These are phyloP conservation scores for Ganoderma sinense DNA, from an alignment of 1,284 basidiomycete species.

Conservation along the genomic window DNA sequence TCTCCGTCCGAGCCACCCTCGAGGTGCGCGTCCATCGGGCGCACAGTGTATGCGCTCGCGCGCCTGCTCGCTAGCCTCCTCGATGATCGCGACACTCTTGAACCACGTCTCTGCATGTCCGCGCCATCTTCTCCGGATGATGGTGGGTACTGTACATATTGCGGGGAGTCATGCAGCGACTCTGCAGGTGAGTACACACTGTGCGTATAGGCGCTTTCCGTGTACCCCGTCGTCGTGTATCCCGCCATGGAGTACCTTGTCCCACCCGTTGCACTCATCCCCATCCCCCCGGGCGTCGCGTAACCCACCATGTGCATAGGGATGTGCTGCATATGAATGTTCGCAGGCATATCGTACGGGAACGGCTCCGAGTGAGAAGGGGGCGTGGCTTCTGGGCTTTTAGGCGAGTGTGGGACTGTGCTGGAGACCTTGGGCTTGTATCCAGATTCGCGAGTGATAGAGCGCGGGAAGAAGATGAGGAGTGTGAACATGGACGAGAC, in stretches of 20 bases:
- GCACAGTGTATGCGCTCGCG: slow-evolving; percentile 14
- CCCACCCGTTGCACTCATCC: slow-evolving; percentile 18
- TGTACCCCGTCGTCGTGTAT: slow-evolving; percentile 16
- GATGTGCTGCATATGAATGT: slow-evolving; percentile 7
- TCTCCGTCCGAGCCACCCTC: neutral
- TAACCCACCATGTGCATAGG: slow-evolving; percentile 19
- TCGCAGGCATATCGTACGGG: neutral
- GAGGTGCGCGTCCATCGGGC: slow-evolving; percentile 24
- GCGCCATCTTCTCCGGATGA: slow-evolving; percentile 12
- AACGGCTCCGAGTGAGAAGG: slow-evolving; percentile 25
- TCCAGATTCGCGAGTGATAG: slow-evolving; percentile 66
- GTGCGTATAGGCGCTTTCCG: slow-evolving; percentile 23
- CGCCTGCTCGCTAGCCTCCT: slow-evolving; percentile 15
- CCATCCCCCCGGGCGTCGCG: neutral
- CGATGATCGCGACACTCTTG: slow-evolving; percentile 10
- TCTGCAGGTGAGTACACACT: slow-evolving; percentile 27
- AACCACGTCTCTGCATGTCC: slow-evolving; percentile 12
- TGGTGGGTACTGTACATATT: slow-evolving; percentile 13
- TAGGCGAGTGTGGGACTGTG: slow-evolving; percentile 34
- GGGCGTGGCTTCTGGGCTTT: slow-evolving; percentile 31
- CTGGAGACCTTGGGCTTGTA: slow-evolving; percentile 49
- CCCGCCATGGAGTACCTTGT: slow-evolving; percentile 8
- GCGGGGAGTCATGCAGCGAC: slow-evolving; percentile 25
- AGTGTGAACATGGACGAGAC: slow-evolving; percentile 79
- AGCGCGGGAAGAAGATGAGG: slow-evolving; percentile 81